A percentile compares a stretch with the other conserved stretches of the same genome.
These are phyloP conservation scores for Amesomyces nigricolor DNA, from an alignment of 2,329 filamentous ascomycete genomes.

Conservation along the genomic window DNA sequence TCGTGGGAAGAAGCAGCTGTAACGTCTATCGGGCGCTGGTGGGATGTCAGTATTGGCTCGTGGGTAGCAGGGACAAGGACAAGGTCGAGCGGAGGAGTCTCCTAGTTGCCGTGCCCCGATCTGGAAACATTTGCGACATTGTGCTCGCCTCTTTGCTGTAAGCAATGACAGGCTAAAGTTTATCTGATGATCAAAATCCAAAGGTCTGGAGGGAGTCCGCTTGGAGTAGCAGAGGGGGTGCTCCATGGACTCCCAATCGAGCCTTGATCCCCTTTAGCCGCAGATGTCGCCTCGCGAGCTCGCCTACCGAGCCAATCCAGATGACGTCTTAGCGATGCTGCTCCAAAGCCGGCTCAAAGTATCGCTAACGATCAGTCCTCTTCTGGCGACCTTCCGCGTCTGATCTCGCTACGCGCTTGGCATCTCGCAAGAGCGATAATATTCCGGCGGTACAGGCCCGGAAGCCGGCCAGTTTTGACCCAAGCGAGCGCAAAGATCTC, in stretches of 20 bases:
- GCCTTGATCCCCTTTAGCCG: conserved; percentile 1
- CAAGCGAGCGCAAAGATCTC: conserved; percentile 2
- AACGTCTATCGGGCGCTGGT: neutral
- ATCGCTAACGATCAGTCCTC: neutral
- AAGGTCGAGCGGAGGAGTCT: conserved; percentile 15
- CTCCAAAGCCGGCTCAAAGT: neutral
- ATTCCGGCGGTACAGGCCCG: conserved; percentile 14
- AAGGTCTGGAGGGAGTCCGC: neutral
- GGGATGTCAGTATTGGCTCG: neutral
- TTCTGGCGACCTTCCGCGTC: neutral
- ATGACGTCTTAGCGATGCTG: neutral
- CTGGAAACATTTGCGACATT: neutral
- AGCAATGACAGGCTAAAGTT: conserved; percentile 11
- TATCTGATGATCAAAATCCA: neutral
- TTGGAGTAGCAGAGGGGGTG: neutral
- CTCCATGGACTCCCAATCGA: neutral
- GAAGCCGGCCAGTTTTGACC: conserved; percentile 16
- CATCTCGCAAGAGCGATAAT: neutral
- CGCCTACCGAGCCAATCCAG: conserved; percentile 15
- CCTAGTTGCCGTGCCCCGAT: conserved; percentile 18
- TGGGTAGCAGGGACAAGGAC: conserved; percentile 9
- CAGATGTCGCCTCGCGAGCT: neutral
- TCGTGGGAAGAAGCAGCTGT: neutral
- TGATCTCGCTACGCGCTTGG: neutral
- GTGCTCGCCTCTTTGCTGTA: neutral